Evolutionary conservation across 139 green algal genomes (phyloP).

Genomic region (Bryopsis sp.): DNA sequence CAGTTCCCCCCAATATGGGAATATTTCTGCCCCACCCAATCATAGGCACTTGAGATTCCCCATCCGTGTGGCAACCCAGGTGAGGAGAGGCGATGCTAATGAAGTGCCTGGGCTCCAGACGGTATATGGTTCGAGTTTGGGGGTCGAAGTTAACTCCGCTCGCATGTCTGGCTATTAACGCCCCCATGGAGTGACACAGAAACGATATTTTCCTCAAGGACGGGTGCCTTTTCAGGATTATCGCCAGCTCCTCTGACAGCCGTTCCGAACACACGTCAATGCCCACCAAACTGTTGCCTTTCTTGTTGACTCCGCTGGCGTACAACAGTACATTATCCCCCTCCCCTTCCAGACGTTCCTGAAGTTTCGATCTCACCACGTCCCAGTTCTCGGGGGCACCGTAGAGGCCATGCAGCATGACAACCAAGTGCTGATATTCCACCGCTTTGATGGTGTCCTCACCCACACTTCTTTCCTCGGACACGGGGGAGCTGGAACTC

Average conservation of each 20-base stretch:
- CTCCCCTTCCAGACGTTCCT: neutral
- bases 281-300: neutral
- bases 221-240: neutral
- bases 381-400: neutral
- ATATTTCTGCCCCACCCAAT: slow-evolving; percentile 18
- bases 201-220: slow-evolving; percentile 13
- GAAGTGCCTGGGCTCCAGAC: slow-evolving; percentile 23
- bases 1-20: slow-evolving; percentile 12
- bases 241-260: neutral
- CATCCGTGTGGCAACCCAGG: slow-evolving; percentile 24
- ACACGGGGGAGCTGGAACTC: too few species aligned
- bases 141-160: slow-evolving; percentile 22
- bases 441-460: too few species aligned
- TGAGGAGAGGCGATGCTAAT: slow-evolving; percentile 31
- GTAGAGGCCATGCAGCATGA: slow-evolving; percentile 14
- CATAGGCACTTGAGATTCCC: slow-evolving; percentile 20
- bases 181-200: slow-evolving; percentile 28
- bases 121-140: slow-evolving; percentile 9
- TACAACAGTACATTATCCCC: neutral
- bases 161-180: slow-evolving; percentile 29
- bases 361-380: neutral
- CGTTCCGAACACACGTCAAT: neutral
- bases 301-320: neutral
- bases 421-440: slow-evolving; percentile 11
- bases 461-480: too few species aligned